Percentiles rank a stretch among this genome's conserved stretches.
Conservation (phyloP, 306 rosid species). For the Alnus glutinosa region DNA sequence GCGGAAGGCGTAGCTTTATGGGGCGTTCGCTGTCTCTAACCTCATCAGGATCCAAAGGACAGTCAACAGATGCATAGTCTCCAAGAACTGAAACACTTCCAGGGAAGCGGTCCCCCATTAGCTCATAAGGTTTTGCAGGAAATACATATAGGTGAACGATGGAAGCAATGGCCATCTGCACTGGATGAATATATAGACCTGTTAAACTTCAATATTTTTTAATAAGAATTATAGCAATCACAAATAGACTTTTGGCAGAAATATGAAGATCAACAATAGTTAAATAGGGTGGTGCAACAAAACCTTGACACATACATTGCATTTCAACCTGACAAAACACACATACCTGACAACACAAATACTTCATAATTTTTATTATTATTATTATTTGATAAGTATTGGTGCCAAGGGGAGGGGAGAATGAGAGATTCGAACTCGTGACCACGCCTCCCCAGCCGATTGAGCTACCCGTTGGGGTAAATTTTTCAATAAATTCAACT, state of each 20-base stretch:
- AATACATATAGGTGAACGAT: conserved; percentile 92
- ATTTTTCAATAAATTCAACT: not conserved
- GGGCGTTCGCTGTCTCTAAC: conserved; percentile 98
- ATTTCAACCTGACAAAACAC: not conserved
- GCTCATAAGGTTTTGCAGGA: conserved; percentile 93
- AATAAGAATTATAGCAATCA: not conserved
- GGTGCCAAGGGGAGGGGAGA: too few species aligned
- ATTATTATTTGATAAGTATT: not conserved
- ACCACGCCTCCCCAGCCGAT: too few species aligned
- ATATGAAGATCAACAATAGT: not conserved
- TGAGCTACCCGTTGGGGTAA: not conserved
- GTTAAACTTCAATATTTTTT: conserved; percentile 41
- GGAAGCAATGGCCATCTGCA: conserved; percentile 98
- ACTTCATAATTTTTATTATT: too few species aligned
- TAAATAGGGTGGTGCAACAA: not conserved
- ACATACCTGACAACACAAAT: not conserved
- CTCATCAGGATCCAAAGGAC: conserved; percentile 97
- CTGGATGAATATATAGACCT: conserved; percentile 60
- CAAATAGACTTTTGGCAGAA: not conserved
- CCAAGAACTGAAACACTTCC: conserved; percentile 95
- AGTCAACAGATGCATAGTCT: conserved; percentile 87
- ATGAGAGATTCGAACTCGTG: too few species aligned
- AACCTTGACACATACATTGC: not conserved
- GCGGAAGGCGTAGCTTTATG: conserved; percentile 90
- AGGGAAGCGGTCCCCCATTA: conserved; percentile 81